phyloP scores from a whole-genome alignment of 176 grass and related monocot species.

The Triticum timopheevii region DNA sequence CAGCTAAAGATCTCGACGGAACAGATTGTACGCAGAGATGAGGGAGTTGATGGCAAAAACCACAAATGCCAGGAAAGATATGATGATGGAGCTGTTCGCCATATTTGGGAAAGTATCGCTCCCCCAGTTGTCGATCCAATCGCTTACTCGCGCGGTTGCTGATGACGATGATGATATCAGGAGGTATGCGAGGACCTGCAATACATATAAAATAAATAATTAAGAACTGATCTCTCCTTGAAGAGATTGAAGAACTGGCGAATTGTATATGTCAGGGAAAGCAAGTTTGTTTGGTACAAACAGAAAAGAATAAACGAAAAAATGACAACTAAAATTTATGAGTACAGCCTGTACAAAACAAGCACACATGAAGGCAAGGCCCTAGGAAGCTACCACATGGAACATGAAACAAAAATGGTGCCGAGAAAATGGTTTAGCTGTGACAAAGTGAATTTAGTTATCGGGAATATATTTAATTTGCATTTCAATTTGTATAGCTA shows the following conservation, averaged over 20 bases:
- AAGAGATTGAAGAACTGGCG: not conserved
- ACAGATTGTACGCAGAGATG: slow-evolving; percentile 90
- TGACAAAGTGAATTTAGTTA: not conserved
- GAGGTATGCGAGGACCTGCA: slow-evolving; percentile 79
- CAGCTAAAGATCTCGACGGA: slow-evolving; percentile 53
- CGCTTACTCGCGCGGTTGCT: slow-evolving; percentile 66
- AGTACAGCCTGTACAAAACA: not conserved
- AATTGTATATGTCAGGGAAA: not conserved
- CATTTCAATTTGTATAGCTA: not conserved
- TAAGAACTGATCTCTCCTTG: not conserved
- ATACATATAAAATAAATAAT: slow-evolving; percentile 13
- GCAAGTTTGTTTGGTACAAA: not conserved
- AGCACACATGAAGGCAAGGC: not conserved
- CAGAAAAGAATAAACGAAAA: not conserved
- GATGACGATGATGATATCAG: slow-evolving; percentile 88
- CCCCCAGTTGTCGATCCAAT: slow-evolving; percentile 90
- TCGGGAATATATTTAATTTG: not conserved
- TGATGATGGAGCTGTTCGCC: slow-evolving; percentile 73
- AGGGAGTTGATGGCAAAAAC: slow-evolving; percentile 77
- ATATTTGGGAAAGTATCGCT: slow-evolving; percentile 76
- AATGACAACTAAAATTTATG: not conserved
- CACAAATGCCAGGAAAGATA: slow-evolving; percentile 86
- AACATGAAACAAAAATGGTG: not conserved
- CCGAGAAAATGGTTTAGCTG: not conserved
- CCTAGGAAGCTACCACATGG: not conserved